Percentiles rank a stretch among this genome's conserved stretches.
These are phyloP conservation scores for Anthostomella pinea DNA, from an alignment of 2,329 filamentous ascomycete genomes.

Conservation along the genomic window DNA sequence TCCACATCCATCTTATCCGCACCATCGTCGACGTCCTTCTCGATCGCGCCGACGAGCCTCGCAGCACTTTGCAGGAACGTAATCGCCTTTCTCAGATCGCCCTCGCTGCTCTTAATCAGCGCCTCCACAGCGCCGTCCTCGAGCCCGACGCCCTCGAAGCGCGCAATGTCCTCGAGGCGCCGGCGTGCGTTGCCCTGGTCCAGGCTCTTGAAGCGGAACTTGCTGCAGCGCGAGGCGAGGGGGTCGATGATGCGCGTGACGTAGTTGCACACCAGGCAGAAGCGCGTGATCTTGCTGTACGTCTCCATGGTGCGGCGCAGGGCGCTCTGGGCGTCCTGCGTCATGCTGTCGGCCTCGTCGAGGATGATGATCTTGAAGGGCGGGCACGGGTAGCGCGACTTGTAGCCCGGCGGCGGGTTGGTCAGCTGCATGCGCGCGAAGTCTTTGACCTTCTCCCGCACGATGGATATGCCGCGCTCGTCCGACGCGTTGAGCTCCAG, in stretches of 20 bases:
- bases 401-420: conserved; percentile 69
- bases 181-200: conserved; percentile 80
- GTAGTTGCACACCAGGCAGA: conserved; percentile 98
- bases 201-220: conserved; percentile 96
- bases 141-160: conserved; percentile 70
- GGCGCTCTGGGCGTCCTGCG: conserved; percentile 93
- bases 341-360: conserved; percentile 98
- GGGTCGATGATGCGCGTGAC: conserved; percentile 98
- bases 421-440: conserved; percentile 95
- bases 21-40: conserved; percentile 41
- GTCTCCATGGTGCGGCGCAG: conserved; percentile 96
- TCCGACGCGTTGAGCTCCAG: conserved; percentile 99
- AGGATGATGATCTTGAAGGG: conserved; percentile 99
- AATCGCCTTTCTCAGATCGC: conserved; percentile 93
- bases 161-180: conserved; percentile 79
- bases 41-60: conserved; percentile 70
- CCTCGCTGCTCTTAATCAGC: conserved; percentile 83
- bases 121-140: conserved; percentile 79
- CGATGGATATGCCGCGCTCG: conserved; percentile 95
- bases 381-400: conserved; percentile 79
- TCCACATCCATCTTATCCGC: conserved; percentile 61
- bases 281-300: conserved; percentile 92
- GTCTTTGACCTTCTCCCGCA: conserved; percentile 96
- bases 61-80: conserved; percentile 96
- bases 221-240: conserved; percentile 86